Conservation (phyloP, 352 stramenopile genomes). For the Phytophthora hybrid region DNA sequence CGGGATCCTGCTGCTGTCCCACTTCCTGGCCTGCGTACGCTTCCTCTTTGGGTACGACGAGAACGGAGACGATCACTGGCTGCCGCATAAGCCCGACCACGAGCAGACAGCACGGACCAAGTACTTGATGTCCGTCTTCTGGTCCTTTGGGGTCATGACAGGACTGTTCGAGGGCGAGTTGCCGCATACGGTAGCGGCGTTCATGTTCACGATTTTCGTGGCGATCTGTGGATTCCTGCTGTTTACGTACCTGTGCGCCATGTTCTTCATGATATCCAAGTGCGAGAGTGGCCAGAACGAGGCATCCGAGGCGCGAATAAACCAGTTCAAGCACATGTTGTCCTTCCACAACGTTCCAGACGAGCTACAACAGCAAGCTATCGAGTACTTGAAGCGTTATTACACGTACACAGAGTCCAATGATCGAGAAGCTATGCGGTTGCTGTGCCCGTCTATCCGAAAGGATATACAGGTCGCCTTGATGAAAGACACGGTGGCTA, state of each 20-base stretch:
- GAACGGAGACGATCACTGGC: constrained; percentile 58
- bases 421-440: constrained; percentile 63
- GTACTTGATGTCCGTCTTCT: constrained; percentile 74
- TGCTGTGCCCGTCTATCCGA: constrained; percentile 69
- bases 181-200: constrained; percentile 52
- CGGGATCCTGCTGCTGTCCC: constrained; percentile 55
- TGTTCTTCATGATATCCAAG: constrained; percentile 85
- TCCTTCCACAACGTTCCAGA: constrained; percentile 72
- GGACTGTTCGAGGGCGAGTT: constrained; percentile 75
- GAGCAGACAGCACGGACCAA: constrained; percentile 35
- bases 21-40: constrained; percentile 64
- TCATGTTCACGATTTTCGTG: constrained; percentile 72
- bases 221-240: constrained; percentile 69
- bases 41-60: constrained; percentile 66
- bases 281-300: constrained; percentile 62
- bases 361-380: constrained; percentile 52
- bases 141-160: constrained; percentile 68
- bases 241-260: constrained; percentile 77
- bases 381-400: constrained; percentile 68
- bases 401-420: constrained; percentile 76
- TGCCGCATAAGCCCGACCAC: constrained; percentile 36
- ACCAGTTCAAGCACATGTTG: constrained; percentile 77
- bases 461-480: constrained; percentile 73
- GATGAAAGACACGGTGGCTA: constrained; percentile 65
- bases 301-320: constrained; percentile 67